Conservation (phyloP, 164 flowering plant genomes). For the Pachysandra terminalis region DNA sequence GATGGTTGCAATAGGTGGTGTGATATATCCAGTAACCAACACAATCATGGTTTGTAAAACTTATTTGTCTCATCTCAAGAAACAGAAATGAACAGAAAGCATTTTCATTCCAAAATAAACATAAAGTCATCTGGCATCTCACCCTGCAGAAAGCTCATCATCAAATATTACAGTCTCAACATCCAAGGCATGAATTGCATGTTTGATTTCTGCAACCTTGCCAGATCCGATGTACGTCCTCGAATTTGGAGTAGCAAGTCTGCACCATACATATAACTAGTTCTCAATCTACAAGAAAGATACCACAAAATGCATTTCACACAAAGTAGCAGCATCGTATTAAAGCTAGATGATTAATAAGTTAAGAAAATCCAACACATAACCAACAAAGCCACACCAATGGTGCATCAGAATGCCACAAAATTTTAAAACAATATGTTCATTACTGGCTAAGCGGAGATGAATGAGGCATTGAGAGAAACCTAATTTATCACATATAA, state of each 20-base stretch:
- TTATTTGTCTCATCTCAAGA: background rate
- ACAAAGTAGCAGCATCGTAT: background rate
- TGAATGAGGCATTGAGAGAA: no score
- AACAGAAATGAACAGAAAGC: background rate
- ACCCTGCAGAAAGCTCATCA: slow-evolving; percentile 98
- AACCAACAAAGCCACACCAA: background rate
- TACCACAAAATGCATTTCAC: background rate
- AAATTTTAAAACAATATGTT: background rate
- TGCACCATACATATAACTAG: slow-evolving; percentile 25
- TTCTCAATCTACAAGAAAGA: background rate
- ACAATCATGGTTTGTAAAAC: no score
- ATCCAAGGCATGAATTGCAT: slow-evolving; percentile 70
- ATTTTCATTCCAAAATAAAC: background rate
- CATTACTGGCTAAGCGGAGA: background rate
- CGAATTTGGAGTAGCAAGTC: slow-evolving; percentile 70
- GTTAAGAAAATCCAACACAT: background rate
- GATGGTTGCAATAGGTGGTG: no score
- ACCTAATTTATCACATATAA: no score
- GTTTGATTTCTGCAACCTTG: slow-evolving; percentile 88
- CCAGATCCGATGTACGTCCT: slow-evolving; percentile 94
- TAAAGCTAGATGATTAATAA: background rate
- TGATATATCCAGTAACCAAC: no score
- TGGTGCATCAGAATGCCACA: background rate
- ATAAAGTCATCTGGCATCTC: slow-evolving; percentile 2
- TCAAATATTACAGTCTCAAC: slow-evolving; percentile 96